Evolutionary conservation across 2,329 filamentous ascomycete species (phyloP), one percentile per base, ranked within the genome.

Genomic region (Dactylonectria estremocensis): DNA sequence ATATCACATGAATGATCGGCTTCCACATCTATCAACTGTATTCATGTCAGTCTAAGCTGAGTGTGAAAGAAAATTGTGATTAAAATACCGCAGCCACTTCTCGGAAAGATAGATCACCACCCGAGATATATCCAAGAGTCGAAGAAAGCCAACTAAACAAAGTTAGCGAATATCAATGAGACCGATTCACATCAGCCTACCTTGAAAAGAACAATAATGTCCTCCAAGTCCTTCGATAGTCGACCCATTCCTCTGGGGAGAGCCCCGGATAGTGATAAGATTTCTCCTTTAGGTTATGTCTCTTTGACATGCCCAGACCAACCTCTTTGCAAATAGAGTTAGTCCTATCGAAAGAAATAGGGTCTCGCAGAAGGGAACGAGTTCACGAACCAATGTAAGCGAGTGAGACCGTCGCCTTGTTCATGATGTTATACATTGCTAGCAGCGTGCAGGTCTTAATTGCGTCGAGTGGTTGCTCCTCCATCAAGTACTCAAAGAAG

Each of bases 141-240:
- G 37, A 57, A 6, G 54, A 57, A 18, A 57, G 20, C 40, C 54
- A 57, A n/a, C 54, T 57, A 31, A 13, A 43, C 14, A 33, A 31
- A 33, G 22, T 14, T 31, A 18, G 28, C n/a, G 14, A 46, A 28
- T 18, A 2, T 14, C 8, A 24, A 2, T 18, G 14, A 46, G 37
- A 37, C 35, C 35, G 35, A 8, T 14, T 37, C 35, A 37, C 9
- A 37, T 37, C 35, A 37, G 35, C 35, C 45, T 57, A 16, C 54
- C 37, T 46, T 13, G 37, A 64, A 37, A 69, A 60, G 35, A 69
- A 69, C 5, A 66, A 37, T n/a, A 69, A 49, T 16, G 67, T 66
- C 18, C 59, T 43, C 63, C 63, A 66, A 1, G 67, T 53, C 49
- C 49, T 66, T 13, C 49, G 50, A 20, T 60, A 40, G 48, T 61